Evolutionary conservation across 2,329 filamentous ascomycete genomes (phyloP).

Genomic region (Alternaria triticimaculans): DNA sequence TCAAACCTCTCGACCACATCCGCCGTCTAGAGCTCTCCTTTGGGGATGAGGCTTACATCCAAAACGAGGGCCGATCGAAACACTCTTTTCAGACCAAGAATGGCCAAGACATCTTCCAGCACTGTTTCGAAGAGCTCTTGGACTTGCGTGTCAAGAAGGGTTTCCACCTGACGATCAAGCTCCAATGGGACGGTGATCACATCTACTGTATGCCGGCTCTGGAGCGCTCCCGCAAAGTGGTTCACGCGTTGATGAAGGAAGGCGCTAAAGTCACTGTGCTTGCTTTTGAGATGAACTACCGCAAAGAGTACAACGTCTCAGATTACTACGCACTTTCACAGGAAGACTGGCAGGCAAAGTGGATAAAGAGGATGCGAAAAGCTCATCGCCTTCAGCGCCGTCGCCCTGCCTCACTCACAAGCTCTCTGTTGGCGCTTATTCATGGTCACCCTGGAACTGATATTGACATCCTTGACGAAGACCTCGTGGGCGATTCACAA

Average conservation of each 20-base stretch:
- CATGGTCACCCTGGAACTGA: no score
- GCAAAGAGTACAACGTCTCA: background rate
- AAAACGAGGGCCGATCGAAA: background rate
- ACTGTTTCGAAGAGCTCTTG: background rate
- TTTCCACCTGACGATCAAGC: background rate
- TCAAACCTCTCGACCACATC: background rate
- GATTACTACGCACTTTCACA: background rate
- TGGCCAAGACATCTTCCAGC: background rate
- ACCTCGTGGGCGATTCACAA: no score
- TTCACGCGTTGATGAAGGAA: background rate
- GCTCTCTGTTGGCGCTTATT: no score
- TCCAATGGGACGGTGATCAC: background rate
- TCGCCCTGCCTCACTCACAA: no score
- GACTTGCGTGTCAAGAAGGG: background rate
- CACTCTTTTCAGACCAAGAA: background rate
- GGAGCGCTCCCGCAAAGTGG: background rate
- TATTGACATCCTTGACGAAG: no score
- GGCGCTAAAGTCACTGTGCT: background rate
- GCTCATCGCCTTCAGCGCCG: fast-evolving
- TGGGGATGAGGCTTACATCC: background rate
- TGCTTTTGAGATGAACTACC: no score
- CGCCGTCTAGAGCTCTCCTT: background rate
- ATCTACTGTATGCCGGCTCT: background rate
- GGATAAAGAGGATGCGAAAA: background rate
- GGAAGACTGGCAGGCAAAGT: background rate